phyloP scores from a whole-genome alignment of 768 basidiomycete species.

The Lentinula aciculospora region DNA sequence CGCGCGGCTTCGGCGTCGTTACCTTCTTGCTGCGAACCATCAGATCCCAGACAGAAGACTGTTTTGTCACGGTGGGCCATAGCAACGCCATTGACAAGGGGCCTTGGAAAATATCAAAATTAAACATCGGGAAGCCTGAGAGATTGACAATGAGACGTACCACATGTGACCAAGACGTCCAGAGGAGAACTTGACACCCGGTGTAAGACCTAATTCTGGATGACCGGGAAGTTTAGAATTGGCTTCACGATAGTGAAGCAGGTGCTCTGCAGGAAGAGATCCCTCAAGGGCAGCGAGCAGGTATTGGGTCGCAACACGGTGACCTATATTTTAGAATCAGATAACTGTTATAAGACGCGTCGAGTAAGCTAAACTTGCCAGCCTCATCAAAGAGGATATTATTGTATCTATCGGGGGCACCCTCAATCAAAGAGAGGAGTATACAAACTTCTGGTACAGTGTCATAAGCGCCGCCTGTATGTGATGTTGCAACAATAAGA shows the following conservation, averaged over 20 bases:
- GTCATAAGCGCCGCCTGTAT: slow-evolving; percentile 56
- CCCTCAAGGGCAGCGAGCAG: slow-evolving; percentile 77
- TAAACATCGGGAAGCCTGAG: not conserved
- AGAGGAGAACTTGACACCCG: slow-evolving; percentile 91
- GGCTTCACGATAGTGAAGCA: slow-evolving; percentile 82
- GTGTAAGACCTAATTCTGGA: slow-evolving; percentile 84
- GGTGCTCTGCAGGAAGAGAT: slow-evolving; percentile 62
- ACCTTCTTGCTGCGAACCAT: slow-evolving; percentile 89
- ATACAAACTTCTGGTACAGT: slow-evolving; percentile 86
- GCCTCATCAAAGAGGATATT: slow-evolving; percentile 80
- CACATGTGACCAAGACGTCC: slow-evolving; percentile 92
- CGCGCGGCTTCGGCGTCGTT: slow-evolving; percentile 89
- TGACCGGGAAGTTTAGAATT: slow-evolving; percentile 86
- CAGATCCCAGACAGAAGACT: slow-evolving; percentile 81
- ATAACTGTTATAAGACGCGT: not conserved
- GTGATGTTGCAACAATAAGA: not conserved
- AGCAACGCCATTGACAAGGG: slow-evolving; percentile 80
- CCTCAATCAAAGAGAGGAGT: slow-evolving; percentile 66
- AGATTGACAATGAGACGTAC: slow-evolving; percentile 26
- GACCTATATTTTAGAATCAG: slow-evolving; percentile 40
- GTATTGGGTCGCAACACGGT: slow-evolving; percentile 89
- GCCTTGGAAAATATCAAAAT: slow-evolving; percentile 28
- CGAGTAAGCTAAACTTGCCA: slow-evolving; percentile 37
- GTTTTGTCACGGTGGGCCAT: slow-evolving; percentile 73
- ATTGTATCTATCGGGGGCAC: slow-evolving; percentile 51